Percentiles rank a stretch among this genome's conserved stretches.
Conservation (phyloP, 192 early-diverging fungal genomes). For the Chytriomyces hyalinus region DNA sequence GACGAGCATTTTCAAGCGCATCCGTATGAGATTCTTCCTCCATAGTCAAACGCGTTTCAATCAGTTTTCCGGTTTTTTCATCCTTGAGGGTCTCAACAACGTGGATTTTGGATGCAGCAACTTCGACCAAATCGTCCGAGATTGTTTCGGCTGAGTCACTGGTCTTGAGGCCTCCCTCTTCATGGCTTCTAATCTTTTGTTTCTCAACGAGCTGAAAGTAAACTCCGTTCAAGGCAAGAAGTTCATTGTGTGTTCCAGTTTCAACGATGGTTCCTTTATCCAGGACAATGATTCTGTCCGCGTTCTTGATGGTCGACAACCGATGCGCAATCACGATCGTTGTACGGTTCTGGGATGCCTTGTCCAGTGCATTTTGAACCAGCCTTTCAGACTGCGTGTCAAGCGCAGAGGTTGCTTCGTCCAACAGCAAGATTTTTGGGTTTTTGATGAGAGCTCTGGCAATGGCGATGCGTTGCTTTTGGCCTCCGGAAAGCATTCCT, state of each 20-base stretch:
- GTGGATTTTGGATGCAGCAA: not conserved
- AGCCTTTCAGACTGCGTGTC: constrained; percentile 57
- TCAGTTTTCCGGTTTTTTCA: not conserved
- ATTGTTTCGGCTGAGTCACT: not conserved
- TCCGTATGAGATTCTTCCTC: not conserved
- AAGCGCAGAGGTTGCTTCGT: constrained; percentile 64
- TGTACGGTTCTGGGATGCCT: constrained; percentile 61
- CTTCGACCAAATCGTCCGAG: not conserved
- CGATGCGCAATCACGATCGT: constrained; percentile 91
- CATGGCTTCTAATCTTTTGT: constrained; percentile 21
- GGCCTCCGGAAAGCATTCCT: constrained; percentile 80
- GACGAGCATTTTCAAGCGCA: not conserved
- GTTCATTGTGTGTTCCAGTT: constrained; percentile 67
- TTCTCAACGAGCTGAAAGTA: constrained; percentile 17
- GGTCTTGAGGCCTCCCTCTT: constrained; percentile 7
- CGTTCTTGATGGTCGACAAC: constrained; percentile 80
- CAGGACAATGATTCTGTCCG: constrained; percentile 84
- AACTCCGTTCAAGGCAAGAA: constrained; percentile 58
- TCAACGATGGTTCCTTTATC: constrained; percentile 67
- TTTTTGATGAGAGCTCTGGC: constrained; percentile 87
- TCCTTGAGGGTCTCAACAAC: not conserved
- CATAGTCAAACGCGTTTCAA: not conserved
- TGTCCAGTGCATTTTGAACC: constrained; percentile 55
- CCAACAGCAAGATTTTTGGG: constrained; percentile 76
- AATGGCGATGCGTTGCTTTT: constrained; percentile 95